Percentiles rank a stretch among this genome's conserved stretches.
Evolutionary conservation across 768 basidiomycete genomes (phyloP).

Genomic region (Lactifluus subvellereus): DNA sequence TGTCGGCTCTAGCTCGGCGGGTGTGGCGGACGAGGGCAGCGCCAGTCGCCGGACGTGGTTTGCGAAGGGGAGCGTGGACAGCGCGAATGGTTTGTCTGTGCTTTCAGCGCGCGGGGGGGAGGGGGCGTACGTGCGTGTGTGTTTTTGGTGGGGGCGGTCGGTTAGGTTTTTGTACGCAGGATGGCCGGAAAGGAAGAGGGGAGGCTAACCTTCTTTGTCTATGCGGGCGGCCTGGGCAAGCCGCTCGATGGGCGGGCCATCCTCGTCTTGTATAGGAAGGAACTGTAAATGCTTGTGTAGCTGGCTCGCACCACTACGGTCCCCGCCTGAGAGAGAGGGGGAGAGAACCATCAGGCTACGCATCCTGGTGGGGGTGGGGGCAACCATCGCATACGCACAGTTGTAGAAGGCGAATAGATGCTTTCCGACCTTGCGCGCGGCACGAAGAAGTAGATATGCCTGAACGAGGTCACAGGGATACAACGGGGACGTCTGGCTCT

Average conservation of each 20-base stretch:
- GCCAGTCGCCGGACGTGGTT: constrained; percentile 61
- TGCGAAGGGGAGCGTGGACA: constrained; percentile 68
- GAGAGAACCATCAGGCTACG: background rate
- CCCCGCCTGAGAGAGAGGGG: constrained; percentile 49
- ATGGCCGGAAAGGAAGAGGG: constrained; percentile 14
- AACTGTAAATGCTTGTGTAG: constrained; percentile 90
- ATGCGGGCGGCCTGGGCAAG: constrained; percentile 53
- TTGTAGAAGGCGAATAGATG: constrained; percentile 86
- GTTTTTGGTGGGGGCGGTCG: background rate
- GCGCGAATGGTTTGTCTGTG: constrained; percentile 67
- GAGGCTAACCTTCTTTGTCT: constrained; percentile 47
- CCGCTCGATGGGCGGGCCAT: constrained; percentile 72
- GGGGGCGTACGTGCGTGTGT: background rate
- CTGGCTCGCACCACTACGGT: constrained; percentile 82
- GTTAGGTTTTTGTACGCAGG: background rate
- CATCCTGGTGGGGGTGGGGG: background rate
- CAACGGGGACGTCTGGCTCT: constrained; percentile 74
- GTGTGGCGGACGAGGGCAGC: constrained; percentile 30
- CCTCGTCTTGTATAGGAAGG: constrained; percentile 51
- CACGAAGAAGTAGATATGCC: constrained; percentile 64
- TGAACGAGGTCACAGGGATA: constrained; percentile 74
- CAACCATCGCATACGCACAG: constrained; percentile 41
- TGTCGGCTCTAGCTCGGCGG: constrained; percentile 43
- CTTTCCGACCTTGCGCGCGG: constrained; percentile 55
- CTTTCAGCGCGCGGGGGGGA: background rate